Evolutionary conservation across 192 early-diverging fungal genomes (phyloP).

Genomic region (Coemansia sp.): DNA sequence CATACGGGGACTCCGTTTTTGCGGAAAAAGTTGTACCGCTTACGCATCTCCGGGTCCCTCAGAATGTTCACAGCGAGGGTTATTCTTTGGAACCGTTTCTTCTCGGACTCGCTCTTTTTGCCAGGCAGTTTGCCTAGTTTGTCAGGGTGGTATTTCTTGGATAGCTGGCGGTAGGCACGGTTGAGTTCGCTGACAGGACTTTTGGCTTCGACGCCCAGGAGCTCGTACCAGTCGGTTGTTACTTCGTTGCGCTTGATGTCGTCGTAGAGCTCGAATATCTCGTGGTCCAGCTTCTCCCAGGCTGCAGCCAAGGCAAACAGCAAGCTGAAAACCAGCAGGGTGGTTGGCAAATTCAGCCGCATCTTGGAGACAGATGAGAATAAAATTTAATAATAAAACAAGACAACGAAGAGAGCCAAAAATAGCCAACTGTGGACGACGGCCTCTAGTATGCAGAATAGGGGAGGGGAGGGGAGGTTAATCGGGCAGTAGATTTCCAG

Average conservation of each 20-base stretch:
- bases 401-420: neutral
- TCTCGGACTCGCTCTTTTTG: constrained; percentile 34
- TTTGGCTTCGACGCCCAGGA: constrained; percentile 59
- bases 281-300: constrained; percentile 68
- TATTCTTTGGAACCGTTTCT: constrained; percentile 66
- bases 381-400: neutral
- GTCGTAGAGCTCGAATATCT: constrained; percentile 83
- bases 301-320: constrained; percentile 13
- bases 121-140: constrained; percentile 59
- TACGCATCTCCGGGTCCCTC: constrained; percentile 62
- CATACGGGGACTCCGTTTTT: constrained; percentile 80
- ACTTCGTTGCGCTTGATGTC: constrained; percentile 64
- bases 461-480: neutral
- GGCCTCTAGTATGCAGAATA: neutral
- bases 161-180: constrained; percentile 68
- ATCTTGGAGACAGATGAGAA: constrained; percentile 9
- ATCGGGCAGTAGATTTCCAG: constrained; percentile 3
- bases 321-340: constrained; percentile 14
- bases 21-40: constrained; percentile 79
- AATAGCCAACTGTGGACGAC: no score
- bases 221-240: constrained; percentile 66
- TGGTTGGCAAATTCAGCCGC: constrained; percentile 5
- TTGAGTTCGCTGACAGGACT: constrained; percentile 62
- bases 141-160: constrained; percentile 72
- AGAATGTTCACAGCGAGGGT: constrained; percentile 68